A percentile compares a stretch with the other conserved stretches of the same genome.
These are phyloP conservation scores for Martensiomyces pterosporus DNA, from an alignment of 192 early-diverging fungal genomes.

Conservation along the genomic window DNA sequence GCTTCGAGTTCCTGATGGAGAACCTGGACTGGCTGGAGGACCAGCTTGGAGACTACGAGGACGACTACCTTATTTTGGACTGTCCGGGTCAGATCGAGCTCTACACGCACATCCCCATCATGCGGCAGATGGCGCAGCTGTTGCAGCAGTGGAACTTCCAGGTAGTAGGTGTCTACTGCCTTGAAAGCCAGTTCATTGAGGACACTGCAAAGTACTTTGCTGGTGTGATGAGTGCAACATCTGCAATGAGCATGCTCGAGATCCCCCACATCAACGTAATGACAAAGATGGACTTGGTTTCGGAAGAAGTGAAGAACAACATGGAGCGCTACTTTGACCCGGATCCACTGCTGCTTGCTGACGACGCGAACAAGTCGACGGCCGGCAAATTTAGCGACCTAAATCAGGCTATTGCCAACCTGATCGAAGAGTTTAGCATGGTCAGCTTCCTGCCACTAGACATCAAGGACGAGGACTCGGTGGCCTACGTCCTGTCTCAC, in stretches of 20 bases:
- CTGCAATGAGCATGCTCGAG: slow-evolving; percentile 93
- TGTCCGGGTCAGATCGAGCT: slow-evolving; percentile 98
- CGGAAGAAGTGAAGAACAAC: slow-evolving; percentile 56
- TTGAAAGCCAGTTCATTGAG: slow-evolving; percentile 94
- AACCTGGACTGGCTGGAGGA: slow-evolving; percentile 98
- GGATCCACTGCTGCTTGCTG: slow-evolving; percentile 79
- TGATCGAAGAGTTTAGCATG: slow-evolving; percentile 98
- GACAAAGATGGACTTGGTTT: slow-evolving; percentile 94
- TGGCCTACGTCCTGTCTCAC: slow-evolving; percentile 79
- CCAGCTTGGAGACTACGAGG: slow-evolving; percentile 82
- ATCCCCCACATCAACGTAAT: slow-evolving; percentile 99
- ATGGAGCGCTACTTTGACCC: slow-evolving; percentile 85
- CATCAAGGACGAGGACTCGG: slow-evolving; percentile 89
- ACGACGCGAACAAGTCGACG: slow-evolving; percentile 74
- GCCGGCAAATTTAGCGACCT: slow-evolving; percentile 75
- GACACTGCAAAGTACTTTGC: slow-evolving; percentile 96
- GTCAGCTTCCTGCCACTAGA: slow-evolving; percentile 92
- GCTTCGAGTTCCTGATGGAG: slow-evolving; percentile 91
- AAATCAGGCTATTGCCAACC: slow-evolving; percentile 82
- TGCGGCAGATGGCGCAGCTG: slow-evolving; percentile 71
- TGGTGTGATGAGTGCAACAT: slow-evolving; percentile 92
- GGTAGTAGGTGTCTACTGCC: slow-evolving; percentile 89
- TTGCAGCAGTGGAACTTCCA: slow-evolving; percentile 71
- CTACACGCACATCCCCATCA: slow-evolving; percentile 97
- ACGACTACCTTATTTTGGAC: slow-evolving; percentile 97